Conservation (phyloP, 2,329 filamentous ascomycete species). For the Talaromyces marneffei region DNA sequence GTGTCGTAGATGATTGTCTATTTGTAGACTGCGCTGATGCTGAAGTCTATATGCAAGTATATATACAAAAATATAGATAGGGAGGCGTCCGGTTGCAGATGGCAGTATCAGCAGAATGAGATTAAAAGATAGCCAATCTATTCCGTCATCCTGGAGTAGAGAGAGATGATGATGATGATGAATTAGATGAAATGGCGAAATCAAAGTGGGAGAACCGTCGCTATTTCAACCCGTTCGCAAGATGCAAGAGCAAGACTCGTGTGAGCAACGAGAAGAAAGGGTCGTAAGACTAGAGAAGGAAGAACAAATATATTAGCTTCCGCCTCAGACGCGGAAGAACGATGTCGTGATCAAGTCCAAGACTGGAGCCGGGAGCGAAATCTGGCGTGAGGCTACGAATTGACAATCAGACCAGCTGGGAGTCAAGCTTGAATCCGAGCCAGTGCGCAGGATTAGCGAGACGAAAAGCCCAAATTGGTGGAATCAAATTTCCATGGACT, state of each 20-base stretch:
- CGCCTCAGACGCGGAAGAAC: constrained; percentile 5
- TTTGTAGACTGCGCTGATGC: neutral
- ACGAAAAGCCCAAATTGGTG: neutral
- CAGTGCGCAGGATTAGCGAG: neutral
- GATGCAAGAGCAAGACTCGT: neutral
- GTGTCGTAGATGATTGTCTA: neutral
- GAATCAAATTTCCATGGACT: neutral
- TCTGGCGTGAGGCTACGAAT: neutral
- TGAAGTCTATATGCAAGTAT: neutral
- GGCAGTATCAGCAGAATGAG: neutral
- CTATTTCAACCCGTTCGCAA: constrained; percentile 3
- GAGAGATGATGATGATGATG: neutral
- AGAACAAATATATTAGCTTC: constrained; percentile 2
- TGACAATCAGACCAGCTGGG: neutral
- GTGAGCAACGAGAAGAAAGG: neutral
- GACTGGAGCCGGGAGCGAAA: neutral
- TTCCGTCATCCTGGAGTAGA: neutral
- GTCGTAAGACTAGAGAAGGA: neutral
- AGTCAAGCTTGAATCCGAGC: neutral
- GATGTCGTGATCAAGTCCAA: constrained; percentile 15
- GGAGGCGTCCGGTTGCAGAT: neutral
- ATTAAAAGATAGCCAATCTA: neutral
- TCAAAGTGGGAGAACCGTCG: neutral
- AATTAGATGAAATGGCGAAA: neutral
- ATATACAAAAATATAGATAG: neutral